These are phyloP conservation scores for Scheffersomyces titani DNA, from an alignment of 1,139 yeast species.

Conservation along the genomic window DNA sequence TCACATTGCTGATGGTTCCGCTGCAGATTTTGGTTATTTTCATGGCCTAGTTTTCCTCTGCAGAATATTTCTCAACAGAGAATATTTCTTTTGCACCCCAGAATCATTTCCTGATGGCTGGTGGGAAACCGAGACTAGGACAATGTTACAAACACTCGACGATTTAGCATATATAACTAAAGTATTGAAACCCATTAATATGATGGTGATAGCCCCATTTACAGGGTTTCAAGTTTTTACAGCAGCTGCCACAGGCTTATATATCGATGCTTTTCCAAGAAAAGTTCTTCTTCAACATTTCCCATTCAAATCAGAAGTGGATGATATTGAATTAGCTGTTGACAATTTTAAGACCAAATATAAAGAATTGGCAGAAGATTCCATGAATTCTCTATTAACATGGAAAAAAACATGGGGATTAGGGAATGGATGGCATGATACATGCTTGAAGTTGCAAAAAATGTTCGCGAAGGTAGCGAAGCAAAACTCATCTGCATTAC, in stretches of 20 bases:
- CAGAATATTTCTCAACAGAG: constrained; percentile 33
- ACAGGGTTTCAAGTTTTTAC: constrained; percentile 41
- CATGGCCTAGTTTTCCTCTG: constrained; percentile 35
- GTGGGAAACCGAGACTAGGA: constrained; percentile 28
- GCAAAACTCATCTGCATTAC: constrained; percentile 11
- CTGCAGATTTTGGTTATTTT: constrained; percentile 36
- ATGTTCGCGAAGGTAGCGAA: constrained; percentile 16
- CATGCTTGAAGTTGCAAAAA: constrained; percentile 18
- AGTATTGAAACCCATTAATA: constrained; percentile 23
- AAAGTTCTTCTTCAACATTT: constrained; percentile 29
- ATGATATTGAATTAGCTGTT: background rate
- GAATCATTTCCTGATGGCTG: constrained; percentile 26
- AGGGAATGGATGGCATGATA: constrained; percentile 26
- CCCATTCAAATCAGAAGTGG: constrained; percentile 14
- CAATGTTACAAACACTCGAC: constrained; percentile 24
- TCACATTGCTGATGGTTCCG: constrained; percentile 33
- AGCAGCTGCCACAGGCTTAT: constrained; percentile 32
- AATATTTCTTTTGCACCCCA: constrained; percentile 34
- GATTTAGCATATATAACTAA: constrained; percentile 23
- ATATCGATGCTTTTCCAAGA: constrained; percentile 30
- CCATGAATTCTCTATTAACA: constrained; percentile 16
- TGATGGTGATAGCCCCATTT: constrained; percentile 40
- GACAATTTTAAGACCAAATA: constrained; percentile 17
- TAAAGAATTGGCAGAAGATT: constrained; percentile 18
- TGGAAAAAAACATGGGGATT: constrained; percentile 29